Conservation (phyloP, 1,139 yeast species). For the Yamadazyma kanchanaburiensis region DNA sequence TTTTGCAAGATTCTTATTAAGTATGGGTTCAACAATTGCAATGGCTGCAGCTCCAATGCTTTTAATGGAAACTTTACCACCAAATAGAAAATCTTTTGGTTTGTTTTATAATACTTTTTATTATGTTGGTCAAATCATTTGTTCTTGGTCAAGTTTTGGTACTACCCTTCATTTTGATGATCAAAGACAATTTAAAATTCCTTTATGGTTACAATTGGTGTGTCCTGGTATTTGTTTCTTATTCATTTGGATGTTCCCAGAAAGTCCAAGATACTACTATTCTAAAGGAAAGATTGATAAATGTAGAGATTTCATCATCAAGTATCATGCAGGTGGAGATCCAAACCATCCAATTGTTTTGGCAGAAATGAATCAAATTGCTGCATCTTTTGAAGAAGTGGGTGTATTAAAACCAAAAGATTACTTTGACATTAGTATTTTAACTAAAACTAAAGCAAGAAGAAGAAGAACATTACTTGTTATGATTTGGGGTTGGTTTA, state of each 20-base stretch:
- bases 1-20: constrained; percentile 17
- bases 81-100: constrained; percentile 15
- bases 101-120: constrained; percentile 56
- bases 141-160: constrained; percentile 55
- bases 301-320: constrained; percentile 44
- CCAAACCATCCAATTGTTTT: constrained; percentile 5
- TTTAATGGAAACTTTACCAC: constrained; percentile 17
- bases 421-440: constrained; percentile 6
- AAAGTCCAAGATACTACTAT: constrained; percentile 55
- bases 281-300: constrained; percentile 41
- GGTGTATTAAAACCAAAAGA: constrained; percentile 6
- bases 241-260: constrained; percentile 48
- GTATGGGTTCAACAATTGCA: constrained; percentile 7
- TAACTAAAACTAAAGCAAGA: constrained; percentile 4
- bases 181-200: constrained; percentile 51
- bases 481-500: constrained; percentile 6
- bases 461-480: constrained; percentile 4
- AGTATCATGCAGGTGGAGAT: constrained; percentile 8
- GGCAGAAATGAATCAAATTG: constrained; percentile 7
- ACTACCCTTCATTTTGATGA: constrained; percentile 39
- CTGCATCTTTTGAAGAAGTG: constrained; percentile 5
- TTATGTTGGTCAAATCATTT: constrained; percentile 58
- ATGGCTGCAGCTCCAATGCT: constrained; percentile 16
- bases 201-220: constrained; percentile 45
- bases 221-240: constrained; percentile 20